Conservation (phyloP, 371 early-diverging fungal species). For the Rhizomucor miehei region DNA sequence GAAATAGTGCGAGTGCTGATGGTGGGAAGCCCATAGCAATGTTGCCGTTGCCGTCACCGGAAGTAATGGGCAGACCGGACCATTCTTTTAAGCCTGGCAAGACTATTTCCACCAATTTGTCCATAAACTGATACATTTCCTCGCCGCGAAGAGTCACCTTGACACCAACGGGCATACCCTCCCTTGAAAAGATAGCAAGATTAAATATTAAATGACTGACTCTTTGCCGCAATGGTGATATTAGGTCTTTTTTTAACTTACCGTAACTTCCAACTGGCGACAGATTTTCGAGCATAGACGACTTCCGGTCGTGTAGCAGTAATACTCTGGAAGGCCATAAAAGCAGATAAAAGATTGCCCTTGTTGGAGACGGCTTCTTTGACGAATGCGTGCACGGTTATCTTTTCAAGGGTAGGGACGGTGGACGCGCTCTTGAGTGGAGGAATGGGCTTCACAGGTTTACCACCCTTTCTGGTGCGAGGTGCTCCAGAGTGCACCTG, state of each 20-base stretch:
- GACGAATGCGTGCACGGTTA: conserved; percentile 76
- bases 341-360: conserved; percentile 81
- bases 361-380: conserved; percentile 88
- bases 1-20: conserved; percentile 86
- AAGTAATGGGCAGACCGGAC: conserved; percentile 71
- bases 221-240: too few relatives aligned
- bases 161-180: conserved; percentile 89
- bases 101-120: conserved; percentile 91
- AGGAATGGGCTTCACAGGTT: conserved; percentile 55
- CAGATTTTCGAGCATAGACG: conserved; percentile 77
- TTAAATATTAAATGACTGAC: background rate
- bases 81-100: conserved; percentile 94
- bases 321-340: conserved; percentile 90
- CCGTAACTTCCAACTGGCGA: conserved; percentile 82
- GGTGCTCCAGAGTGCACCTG: conserved; percentile 10
- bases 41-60: conserved; percentile 84
- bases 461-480: conserved; percentile 57
- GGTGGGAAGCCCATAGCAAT: conserved; percentile 83
- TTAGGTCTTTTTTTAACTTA: too few relatives aligned
- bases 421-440: conserved; percentile 45
- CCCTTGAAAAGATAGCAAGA: conserved; percentile 25
- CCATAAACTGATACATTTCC: conserved; percentile 91
- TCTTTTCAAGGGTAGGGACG: conserved; percentile 65
- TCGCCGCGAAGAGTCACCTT: conserved; percentile 78
- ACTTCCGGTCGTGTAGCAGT: conserved; percentile 83